A percentile compares a stretch with the other conserved stretches of the same genome.
Evolutionary conservation across 768 basidiomycete species (phyloP).

Genomic region (Suillus decipiens): DNA sequence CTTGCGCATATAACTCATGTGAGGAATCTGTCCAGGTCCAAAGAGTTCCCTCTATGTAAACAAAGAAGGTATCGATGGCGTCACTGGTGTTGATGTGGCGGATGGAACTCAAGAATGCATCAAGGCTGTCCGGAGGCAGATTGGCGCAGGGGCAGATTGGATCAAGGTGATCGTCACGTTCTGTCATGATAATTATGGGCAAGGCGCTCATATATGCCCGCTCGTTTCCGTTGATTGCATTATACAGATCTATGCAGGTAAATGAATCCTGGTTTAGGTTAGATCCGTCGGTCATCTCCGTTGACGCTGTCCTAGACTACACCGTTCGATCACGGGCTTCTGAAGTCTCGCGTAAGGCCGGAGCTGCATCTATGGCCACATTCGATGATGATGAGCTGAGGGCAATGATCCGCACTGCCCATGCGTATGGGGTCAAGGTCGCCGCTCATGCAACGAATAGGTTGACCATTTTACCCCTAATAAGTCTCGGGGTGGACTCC

Average conservation of each 20-base stretch:
- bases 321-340: constrained; percentile 47
- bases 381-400: constrained; percentile 49
- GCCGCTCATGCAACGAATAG: constrained; percentile 52
- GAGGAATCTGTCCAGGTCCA: constrained; percentile 43
- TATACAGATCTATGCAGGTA: constrained; percentile 54
- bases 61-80: constrained; percentile 54
- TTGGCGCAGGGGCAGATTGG: constrained; percentile 69
- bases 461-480: constrained; percentile 35
- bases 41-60: constrained; percentile 47
- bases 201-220: neutral
- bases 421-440: constrained; percentile 54
- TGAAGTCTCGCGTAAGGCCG: constrained; percentile 40
- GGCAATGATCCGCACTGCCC: constrained; percentile 54
- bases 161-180: constrained; percentile 50
- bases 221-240: constrained; percentile 12
- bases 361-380: constrained; percentile 38
- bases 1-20: neutral
- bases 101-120: constrained; percentile 59
- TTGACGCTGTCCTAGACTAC: constrained; percentile 44
- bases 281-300: constrained; percentile 18
- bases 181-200: neutral
- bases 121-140: constrained; percentile 57
- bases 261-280: constrained; percentile 16
- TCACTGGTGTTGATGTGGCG: constrained; percentile 57
- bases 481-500: constrained; percentile 41